Evolutionary conservation across 176 grass and related monocot genomes (phyloP), one percentile per base, ranked within the genome.

Genomic region (Panicum miliaceum): DNA sequence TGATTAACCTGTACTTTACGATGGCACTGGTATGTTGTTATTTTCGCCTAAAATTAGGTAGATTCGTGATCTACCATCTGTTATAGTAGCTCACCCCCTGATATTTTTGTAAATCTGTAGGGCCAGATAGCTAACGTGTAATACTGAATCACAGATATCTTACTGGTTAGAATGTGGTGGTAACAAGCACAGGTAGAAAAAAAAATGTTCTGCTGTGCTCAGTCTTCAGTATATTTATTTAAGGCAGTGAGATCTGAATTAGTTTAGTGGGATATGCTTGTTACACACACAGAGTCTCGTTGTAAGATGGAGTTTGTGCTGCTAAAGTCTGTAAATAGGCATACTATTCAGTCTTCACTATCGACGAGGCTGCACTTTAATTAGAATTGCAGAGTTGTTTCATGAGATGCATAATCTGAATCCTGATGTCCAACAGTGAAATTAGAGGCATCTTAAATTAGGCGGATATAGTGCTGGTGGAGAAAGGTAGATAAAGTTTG

Each of bases 1-100:
- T 37, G 62, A 38, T 53, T 38, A 53, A 53, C 52, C 23, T 38
- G n/a, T 73, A 80, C 15, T 47, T 84, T 61, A 16, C 29, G 48
- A 47, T 75, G 8, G 32, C 38, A 34, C n/a, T 46, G 8, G 36
- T 6, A 68, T n/a, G n/a, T n/a, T 32, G 26, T 12, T 67, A 19
- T 34, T 26, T 78, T 43, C n/a, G 22, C 66, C 40, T 50, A 68
- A 22, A 23, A 36, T 26, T 70, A 58, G 41, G 12, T 27, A n/a
- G 26, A 1, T 51, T 13, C 14, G 20, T 26, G 20, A 63, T 54
- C 70, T 84, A 3, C 5, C n/a, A 36, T 52, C 12, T 52, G 1
- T 15, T 52, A 43, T 25, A 51, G 14, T 57, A 15, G 15, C 2
- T 13, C 45, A 16, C 23, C 7, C 16, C 7, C 16, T 2, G 4